Percentiles rank a stretch among this genome's conserved stretches.
Evolutionary conservation across 1,139 yeast species (phyloP).

Genomic region (Meyerozyma guilliermondii): DNA sequence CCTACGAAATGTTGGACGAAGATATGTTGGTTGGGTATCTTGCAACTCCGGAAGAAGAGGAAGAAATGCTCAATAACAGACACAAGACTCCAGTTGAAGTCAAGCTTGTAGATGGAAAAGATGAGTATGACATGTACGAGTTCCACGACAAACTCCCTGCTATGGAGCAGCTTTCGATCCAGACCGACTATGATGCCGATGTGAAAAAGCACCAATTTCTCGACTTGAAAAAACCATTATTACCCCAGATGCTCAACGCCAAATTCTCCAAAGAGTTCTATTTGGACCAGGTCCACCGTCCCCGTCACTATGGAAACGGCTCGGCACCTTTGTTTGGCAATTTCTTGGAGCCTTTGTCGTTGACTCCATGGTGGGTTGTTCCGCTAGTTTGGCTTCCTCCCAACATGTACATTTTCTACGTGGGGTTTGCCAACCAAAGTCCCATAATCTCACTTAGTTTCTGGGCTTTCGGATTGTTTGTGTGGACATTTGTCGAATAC

Average conservation of each 20-base stretch:
- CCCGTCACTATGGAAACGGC: slow-evolving; percentile 78
- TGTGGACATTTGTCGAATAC: slow-evolving; percentile 93
- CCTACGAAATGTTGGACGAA: slow-evolving; percentile 86
- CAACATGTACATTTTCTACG: slow-evolving; percentile 46
- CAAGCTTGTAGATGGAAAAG: slow-evolving; percentile 19
- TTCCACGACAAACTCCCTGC: slow-evolving; percentile 65
- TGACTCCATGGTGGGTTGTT: slow-evolving; percentile 61
- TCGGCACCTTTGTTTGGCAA: slow-evolving; percentile 72
- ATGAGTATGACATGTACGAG: slow-evolving; percentile 26
- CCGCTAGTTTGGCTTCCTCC: slow-evolving; percentile 89
- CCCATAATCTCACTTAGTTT: slow-evolving; percentile 35
- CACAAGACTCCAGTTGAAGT: slow-evolving; percentile 42
- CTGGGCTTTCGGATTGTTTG: slow-evolving; percentile 63
- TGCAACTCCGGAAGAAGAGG: slow-evolving; percentile 42
- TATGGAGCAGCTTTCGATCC: slow-evolving; percentile 65
- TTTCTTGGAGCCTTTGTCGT: slow-evolving; percentile 43
- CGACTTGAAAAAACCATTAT: slow-evolving; percentile 76
- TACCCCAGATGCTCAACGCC: slow-evolving; percentile 71
- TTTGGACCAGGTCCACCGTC: slow-evolving; percentile 93
- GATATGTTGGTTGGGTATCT: slow-evolving; percentile 46
- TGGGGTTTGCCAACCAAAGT: slow-evolving; percentile 35
- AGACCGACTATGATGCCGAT: slow-evolving; percentile 74
- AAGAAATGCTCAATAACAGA: slow-evolving; percentile 36
- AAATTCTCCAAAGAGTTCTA: slow-evolving; percentile 82
- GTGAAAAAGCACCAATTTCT: slow-evolving; percentile 74